Base-by-base conservation (phyloP, 176 grass and related monocot species). In the Avena eriantha region DNA sequence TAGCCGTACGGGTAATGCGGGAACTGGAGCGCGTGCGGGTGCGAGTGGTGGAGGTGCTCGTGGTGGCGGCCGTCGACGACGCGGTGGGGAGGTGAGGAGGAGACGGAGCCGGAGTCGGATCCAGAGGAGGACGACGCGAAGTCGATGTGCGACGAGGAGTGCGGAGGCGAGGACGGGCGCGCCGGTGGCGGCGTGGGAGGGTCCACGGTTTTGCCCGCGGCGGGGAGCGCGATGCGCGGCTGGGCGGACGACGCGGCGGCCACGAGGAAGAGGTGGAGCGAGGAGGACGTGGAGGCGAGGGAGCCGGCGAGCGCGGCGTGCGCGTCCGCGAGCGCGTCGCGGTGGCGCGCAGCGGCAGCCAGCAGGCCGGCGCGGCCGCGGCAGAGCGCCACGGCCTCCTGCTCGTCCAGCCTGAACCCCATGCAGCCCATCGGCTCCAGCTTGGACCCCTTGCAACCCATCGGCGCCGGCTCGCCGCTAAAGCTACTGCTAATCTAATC, bases 381-480 rank as follows among this genome's bases (percentile, higher is more conserved):
- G 87, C 97, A 99, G 8, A 93, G 90, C 36, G 80, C 92, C 51
- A 99, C 94, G 1, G 97, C 84, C 81, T 94, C 85, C 86, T 99
- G 94, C 31, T 94, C 59, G 48, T 96, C 90, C 76, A 99, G 88
- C 90, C 95, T 95, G 50, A 93, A 98, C 21, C 84, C 93, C 23
- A 90, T 89, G 86, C 96, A 98, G 50, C 11, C 50, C 3, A 53
- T 53, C 3, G 50, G 4, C 39, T 96, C 90, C 76, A 99, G 88
- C 90, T 99, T 99, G 48, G 97, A 99, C 17, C 85, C 94, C 19
- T 92, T 90, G 87, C 97, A 99, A 9, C 97, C 97, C 97, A 99
- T 98, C 35, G 69, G 0, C 39, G 22, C 35, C 68, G 67, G 7
- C 19, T n/a, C 56, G 19, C 17, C 56, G 56, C 19, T 24, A 10